These are phyloP conservation scores for Pythium oligandrum DNA, from an alignment of 352 stramenopile genomes.

Conservation along the genomic window DNA sequence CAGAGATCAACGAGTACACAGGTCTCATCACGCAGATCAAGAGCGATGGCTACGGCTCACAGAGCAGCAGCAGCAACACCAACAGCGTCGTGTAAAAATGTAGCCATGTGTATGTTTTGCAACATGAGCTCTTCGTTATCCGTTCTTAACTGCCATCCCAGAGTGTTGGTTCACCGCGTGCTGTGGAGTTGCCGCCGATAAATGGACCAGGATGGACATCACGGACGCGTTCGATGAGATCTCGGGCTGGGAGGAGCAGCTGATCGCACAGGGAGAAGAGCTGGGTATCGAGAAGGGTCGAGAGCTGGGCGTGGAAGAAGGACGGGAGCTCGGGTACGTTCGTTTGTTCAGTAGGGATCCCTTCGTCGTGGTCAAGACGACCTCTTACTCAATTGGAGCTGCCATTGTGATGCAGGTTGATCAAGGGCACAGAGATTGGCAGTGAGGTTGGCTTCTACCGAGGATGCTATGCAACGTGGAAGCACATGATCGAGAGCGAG, in stretches of 20 bases:
- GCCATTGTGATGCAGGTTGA: constrained; percentile 26
- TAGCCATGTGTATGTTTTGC: constrained; percentile 3
- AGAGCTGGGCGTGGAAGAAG: constrained; percentile 66
- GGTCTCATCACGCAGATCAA: constrained; percentile 36
- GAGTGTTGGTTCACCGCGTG: constrained; percentile 12
- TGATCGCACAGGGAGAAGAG: constrained; percentile 63
- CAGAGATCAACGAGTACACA: constrained; percentile 74
- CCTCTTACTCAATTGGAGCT: background rate
- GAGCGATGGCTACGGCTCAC: constrained; percentile 8
- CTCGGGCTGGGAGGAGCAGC: constrained; percentile 60
- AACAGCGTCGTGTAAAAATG: constrained; percentile 1
- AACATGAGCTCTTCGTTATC: background rate
- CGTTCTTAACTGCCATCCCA: constrained; percentile 10
- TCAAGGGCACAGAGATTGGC: constrained; percentile 79
- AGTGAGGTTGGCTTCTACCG: constrained; percentile 83
- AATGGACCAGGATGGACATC: constrained; percentile 40
- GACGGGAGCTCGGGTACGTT: constrained; percentile 61
- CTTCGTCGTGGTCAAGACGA: no score
- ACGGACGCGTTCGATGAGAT: constrained; percentile 72
- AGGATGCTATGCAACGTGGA: constrained; percentile 70
- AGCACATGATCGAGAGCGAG: constrained; percentile 43
- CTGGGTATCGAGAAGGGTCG: constrained; percentile 49
- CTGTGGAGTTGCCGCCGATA: no score
- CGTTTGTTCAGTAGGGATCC: no score
- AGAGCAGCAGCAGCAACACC: background rate